phyloP scores from a whole-genome alignment of 345 rosid genomes.

The sweet orange (Citrus sinensis) region DVS_A1.0 CM039164.1:22611501-22612000 shows the following conservation, averaged over 20 bases:
- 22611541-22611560: slow-evolving; percentile 29
- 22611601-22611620: slow-evolving; percentile 21
- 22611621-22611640: slow-evolving; percentile 10
- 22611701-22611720: not conserved
- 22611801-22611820: not conserved
- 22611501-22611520: slow-evolving; percentile 97
- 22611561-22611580: slow-evolving; percentile 25
- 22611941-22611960: not conserved
- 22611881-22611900: not conserved
- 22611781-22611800: not conserved
- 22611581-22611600: slow-evolving; percentile 21
- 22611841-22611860: not conserved
- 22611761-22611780: not conserved
- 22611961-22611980: not conserved
- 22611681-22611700: slow-evolving; percentile 13
- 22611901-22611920: not conserved
- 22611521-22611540: slow-evolving; percentile 41
- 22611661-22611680: not conserved
- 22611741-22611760: not conserved
- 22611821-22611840: not conserved
- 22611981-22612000: not conserved
- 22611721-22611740: not conserved
- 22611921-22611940: not conserved
- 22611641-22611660: slow-evolving; percentile 12
- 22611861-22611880: not conserved